phyloP scores from a whole-genome alignment of 805 yeast species.

The Candida sakaeoensis region DNA sequence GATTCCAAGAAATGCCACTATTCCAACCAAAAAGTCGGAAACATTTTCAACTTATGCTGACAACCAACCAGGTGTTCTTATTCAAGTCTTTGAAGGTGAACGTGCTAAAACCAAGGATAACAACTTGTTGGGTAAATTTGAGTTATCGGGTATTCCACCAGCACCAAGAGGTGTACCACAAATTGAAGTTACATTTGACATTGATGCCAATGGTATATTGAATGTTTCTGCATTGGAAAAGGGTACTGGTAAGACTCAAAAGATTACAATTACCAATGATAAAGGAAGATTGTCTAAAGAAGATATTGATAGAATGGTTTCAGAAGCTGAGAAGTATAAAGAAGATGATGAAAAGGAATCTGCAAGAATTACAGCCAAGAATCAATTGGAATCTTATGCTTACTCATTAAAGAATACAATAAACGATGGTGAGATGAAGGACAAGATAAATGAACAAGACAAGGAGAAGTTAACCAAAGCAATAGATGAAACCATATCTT shows the following conservation, averaged over 20 bases:
- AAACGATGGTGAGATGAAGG: slow-evolving; percentile 41
- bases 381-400: slow-evolving; percentile 84
- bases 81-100: slow-evolving; percentile 95
- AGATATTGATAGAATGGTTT: slow-evolving; percentile 96
- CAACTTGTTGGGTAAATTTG: slow-evolving; percentile 84
- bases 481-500: slow-evolving; percentile 36
- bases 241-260: slow-evolving; percentile 90
- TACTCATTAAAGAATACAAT: slow-evolving; percentile 75
- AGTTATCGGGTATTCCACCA: slow-evolving; percentile 82
- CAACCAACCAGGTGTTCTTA: slow-evolving; percentile 92
- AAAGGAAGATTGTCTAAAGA: slow-evolving; percentile 92
- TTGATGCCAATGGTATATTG: slow-evolving; percentile 84
- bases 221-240: slow-evolving; percentile 86
- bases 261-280: slow-evolving; percentile 89
- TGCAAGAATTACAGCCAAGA: slow-evolving; percentile 83
- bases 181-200: slow-evolving; percentile 83
- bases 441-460: slow-evolving; percentile 38
- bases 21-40: slow-evolving; percentile 93
- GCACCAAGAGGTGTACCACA: slow-evolving; percentile 93
- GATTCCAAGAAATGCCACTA: slow-evolving; percentile 91
- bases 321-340: slow-evolving; percentile 92
- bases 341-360: slow-evolving; percentile 85
- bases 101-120: slow-evolving; percentile 92
- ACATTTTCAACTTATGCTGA: slow-evolving; percentile 94
- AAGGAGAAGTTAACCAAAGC: slow-evolving; percentile 52